A percentile compares a stretch with the other conserved stretches of the same genome.
Evolutionary conservation across 2,329 filamentous ascomycete species (phyloP).

Genomic region (Paecilomyces sp.): DNA sequence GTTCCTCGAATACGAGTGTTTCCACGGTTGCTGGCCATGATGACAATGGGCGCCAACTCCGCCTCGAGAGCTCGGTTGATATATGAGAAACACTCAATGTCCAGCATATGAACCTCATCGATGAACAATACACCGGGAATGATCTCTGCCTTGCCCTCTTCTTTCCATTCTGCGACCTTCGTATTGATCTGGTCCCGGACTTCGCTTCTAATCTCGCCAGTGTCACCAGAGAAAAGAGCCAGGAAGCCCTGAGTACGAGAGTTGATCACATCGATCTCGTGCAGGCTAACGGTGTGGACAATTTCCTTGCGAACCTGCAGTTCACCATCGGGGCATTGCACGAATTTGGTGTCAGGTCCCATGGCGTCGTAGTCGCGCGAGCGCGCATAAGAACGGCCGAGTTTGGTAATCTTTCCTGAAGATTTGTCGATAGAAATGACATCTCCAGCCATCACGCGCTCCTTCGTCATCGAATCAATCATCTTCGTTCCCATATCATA

Average conservation of each 20-base stretch:
- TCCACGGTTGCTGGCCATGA: constrained; percentile 97
- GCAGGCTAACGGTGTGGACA: constrained; percentile 90
- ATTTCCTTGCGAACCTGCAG: constrained; percentile 96
- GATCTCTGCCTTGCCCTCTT: constrained; percentile 97
- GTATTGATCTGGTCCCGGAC: constrained; percentile 98
- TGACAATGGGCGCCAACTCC: constrained; percentile 91
- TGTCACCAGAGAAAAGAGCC: constrained; percentile 94
- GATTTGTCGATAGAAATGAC: constrained; percentile 99
- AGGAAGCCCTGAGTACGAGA: constrained; percentile 97
- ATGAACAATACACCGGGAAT: constrained; percentile 97
- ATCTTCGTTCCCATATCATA: constrained; percentile 99
- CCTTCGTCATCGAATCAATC: constrained; percentile 99
- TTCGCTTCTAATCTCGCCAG: constrained; percentile 93
- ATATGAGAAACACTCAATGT: constrained; percentile 98
- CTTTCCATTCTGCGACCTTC: constrained; percentile 98
- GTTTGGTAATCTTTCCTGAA: constrained; percentile 94
- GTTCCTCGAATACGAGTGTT: constrained; percentile 88
- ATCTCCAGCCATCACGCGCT: constrained; percentile 97
- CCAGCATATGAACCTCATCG: constrained; percentile 98
- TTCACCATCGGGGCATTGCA: constrained; percentile 95
- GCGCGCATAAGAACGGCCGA: constrained; percentile 88
- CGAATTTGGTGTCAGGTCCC: constrained; percentile 96
- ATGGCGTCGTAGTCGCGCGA: constrained; percentile 98
- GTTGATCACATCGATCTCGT: constrained; percentile 99
- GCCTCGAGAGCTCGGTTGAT: constrained; percentile 95